These are phyloP conservation scores for Lagenaria siceraria DNA, from an alignment of 306 rosid genomes.

Conservation along the genomic window DNA sequence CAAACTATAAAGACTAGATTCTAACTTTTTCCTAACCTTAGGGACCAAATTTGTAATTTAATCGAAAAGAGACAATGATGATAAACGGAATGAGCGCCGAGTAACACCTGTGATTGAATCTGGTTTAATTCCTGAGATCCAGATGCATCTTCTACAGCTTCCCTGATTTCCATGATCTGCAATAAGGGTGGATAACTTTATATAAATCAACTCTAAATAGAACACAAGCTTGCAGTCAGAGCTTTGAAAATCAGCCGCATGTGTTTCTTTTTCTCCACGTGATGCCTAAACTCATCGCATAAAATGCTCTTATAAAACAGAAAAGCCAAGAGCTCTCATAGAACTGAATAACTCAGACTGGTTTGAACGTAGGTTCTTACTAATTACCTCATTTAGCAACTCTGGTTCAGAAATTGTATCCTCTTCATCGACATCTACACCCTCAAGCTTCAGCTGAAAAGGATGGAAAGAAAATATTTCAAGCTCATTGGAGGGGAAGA, in stretches of 20 bases:
- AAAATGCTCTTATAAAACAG: background rate
- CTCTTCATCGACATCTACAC: slow-evolving; percentile 70
- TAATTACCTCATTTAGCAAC: slow-evolving; percentile 63
- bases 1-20: too few relatives aligned
- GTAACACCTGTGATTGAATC: slow-evolving; percentile 55
- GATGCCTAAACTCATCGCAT: background rate
- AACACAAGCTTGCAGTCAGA: background rate
- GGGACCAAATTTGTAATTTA: too few relatives aligned
- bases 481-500: slow-evolving; percentile 1
- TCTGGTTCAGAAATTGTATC: slow-evolving; percentile 69
- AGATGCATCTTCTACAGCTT: slow-evolving; percentile 79
- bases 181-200: slow-evolving; percentile 3
- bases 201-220: background rate
- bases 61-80: background rate
- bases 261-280: background rate
- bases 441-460: slow-evolving; percentile 64
- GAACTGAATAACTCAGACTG: background rate
- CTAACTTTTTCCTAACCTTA: too few relatives aligned
- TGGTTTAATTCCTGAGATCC: slow-evolving; percentile 42
- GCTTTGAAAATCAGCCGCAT: background rate
- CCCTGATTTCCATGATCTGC: slow-evolving; percentile 94
- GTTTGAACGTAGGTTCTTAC: background rate
- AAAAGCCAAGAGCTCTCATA: background rate
- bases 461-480: slow-evolving; percentile 1
- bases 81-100: background rate